phyloP scores from a whole-genome alignment of 257 asterid species.

The Capsicum baccatum region DNA sequence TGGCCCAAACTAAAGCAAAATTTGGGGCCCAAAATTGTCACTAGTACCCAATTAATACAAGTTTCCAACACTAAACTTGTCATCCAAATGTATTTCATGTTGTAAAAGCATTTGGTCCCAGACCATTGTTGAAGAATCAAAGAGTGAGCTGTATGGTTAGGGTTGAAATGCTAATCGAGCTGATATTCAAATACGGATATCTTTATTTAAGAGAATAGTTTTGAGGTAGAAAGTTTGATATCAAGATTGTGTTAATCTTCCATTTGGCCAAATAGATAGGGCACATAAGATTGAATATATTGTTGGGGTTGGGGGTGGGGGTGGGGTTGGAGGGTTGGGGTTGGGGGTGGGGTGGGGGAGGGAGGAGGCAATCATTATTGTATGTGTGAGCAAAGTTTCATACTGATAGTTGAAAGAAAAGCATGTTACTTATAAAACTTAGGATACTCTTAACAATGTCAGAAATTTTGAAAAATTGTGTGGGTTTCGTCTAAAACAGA shows the following conservation, averaged over 20 bases:
- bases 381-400: neutral
- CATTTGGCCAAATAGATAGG: neutral
- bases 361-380: neutral
- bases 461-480: neutral
- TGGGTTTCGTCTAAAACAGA: neutral
- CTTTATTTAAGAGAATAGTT: neutral
- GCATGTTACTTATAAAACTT: neutral
- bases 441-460: neutral
- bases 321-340: no score
- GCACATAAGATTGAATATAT: neutral
- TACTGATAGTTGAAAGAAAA: neutral
- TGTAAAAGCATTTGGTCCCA: neutral
- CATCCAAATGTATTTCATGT: neutral
- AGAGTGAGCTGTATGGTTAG: neutral
- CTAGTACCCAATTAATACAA: neutral
- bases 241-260: neutral
- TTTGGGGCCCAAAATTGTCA: neutral
- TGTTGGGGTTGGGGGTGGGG: no score
- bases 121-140: neutral
- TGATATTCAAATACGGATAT: neutral
- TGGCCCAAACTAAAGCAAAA: neutral
- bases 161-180: neutral
- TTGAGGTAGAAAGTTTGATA: neutral
- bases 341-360: no score
- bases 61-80: neutral